These are phyloP conservation scores for Moniliophthora roreri DNA, from an alignment of 1,284 basidiomycete species.

Conservation along the genomic window DNA sequence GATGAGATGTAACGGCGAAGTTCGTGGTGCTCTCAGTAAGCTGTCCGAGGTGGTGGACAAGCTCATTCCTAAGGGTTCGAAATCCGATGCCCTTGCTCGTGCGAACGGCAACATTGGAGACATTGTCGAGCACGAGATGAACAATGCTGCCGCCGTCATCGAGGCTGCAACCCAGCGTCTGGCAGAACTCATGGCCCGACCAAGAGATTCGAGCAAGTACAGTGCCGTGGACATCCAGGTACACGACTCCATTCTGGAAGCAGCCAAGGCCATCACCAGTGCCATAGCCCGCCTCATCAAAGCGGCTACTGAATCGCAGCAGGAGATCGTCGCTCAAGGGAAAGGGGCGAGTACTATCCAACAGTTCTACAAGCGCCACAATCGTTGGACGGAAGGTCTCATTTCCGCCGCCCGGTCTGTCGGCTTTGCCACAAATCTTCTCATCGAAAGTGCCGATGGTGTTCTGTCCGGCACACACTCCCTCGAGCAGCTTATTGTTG, in stretches of 20 bases:
- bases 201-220: slow-evolving; percentile 82
- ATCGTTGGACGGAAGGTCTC: slow-evolving; percentile 99
- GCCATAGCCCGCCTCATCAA: slow-evolving; percentile 95
- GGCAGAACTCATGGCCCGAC: slow-evolving; percentile 88
- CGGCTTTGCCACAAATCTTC: slow-evolving; percentile 93
- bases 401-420: slow-evolving; percentile 98
- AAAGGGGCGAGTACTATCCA: slow-evolving; percentile 88
- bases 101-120: slow-evolving; percentile 95
- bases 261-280: slow-evolving; percentile 92
- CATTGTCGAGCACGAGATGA: slow-evolving; percentile 96
- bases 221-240: slow-evolving; percentile 93
- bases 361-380: slow-evolving; percentile 99
- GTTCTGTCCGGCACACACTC: slow-evolving; percentile 96
- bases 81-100: slow-evolving; percentile 68
- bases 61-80: slow-evolving; percentile 82
- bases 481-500: slow-evolving; percentile 97
- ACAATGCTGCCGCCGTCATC: slow-evolving; percentile 90
- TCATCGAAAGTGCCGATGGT: slow-evolving; percentile 98
- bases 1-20: slow-evolving; percentile 88
- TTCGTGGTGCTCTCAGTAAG: slow-evolving; percentile 77
- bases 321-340: slow-evolving; percentile 97
- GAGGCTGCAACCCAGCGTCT: slow-evolving; percentile 90
- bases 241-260: slow-evolving; percentile 95
- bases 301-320: slow-evolving; percentile 95
- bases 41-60: slow-evolving; percentile 88